Evolutionary conservation across 2,329 filamentous ascomycete species (phyloP).

Genomic region (Ceratocystis huliohia): DNA sequence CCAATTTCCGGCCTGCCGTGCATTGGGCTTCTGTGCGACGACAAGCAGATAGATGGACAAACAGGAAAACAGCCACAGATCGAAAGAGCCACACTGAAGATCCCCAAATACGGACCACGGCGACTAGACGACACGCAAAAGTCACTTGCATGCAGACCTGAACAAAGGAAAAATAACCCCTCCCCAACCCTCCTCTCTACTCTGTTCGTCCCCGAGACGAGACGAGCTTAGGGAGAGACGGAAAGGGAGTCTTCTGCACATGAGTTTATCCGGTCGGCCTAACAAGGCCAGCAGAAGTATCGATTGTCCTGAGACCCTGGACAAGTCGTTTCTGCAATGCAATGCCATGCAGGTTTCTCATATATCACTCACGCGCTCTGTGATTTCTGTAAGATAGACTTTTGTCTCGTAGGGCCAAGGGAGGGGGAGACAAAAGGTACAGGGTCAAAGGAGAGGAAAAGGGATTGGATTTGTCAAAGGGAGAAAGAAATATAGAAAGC

Average conservation of each 20-base stretch:
- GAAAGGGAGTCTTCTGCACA: background rate
- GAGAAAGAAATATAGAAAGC: background rate
- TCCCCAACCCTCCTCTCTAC: background rate
- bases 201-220: background rate
- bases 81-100: background rate
- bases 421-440: background rate
- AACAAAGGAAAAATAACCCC: background rate
- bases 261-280: background rate
- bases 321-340: background rate
- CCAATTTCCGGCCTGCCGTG: constrained; percentile 1
- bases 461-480: background rate
- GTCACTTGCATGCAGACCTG: too few species aligned
- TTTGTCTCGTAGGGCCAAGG: background rate
- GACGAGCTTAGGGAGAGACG: background rate
- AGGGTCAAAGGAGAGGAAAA: background rate
- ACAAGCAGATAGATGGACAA: background rate
- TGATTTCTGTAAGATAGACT: too few species aligned
- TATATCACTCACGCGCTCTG: background rate
- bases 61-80: background rate
- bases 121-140: too few species aligned
- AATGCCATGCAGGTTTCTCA: background rate
- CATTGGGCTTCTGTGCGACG: background rate
- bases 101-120: too few species aligned
- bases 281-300: background rate
- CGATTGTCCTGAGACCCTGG: background rate